These are phyloP conservation scores for Medicago ruthenica DNA, from an alignment of 306 rosid genomes.

Conservation along the genomic window DNA sequence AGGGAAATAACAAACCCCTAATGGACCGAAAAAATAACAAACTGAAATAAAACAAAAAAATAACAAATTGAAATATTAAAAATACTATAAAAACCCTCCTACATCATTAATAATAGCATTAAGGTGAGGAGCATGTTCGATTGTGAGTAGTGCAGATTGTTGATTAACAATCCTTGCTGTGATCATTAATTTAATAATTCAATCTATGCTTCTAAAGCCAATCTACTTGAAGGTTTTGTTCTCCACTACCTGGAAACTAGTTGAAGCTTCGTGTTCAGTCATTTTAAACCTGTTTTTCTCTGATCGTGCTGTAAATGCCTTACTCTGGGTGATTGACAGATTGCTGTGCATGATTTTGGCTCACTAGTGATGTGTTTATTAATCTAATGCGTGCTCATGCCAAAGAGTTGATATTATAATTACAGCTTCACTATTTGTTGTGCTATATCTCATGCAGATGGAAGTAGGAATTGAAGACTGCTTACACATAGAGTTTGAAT, in stretches of 20 bases:
- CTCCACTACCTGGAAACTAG: background rate
- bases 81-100: too few species aligned
- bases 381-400: background rate
- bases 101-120: conserved; percentile 94
- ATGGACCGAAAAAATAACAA: too few species aligned
- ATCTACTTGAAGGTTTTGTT: background rate
- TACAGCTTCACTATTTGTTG: background rate
- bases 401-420: background rate
- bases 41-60: too few species aligned
- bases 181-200: background rate
- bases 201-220: background rate
- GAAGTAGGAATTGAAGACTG: conserved; percentile 99
- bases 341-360: background rate
- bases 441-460: conserved; percentile 65
- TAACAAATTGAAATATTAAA: too few species aligned
- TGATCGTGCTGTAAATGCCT: background rate
- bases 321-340: too few species aligned
- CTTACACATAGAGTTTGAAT: conserved; percentile 93
- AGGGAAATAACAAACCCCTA: too few species aligned
- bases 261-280: background rate
- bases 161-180: background rate
- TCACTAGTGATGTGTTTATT: background rate
- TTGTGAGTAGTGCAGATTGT: background rate
- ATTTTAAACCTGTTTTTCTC: background rate
- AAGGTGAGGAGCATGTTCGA: conserved; percentile 63